These are phyloP conservation scores for Fusarium decemcellulare DNA, from an alignment of 2,329 filamentous ascomycete genomes.

Conservation along the genomic window DNA sequence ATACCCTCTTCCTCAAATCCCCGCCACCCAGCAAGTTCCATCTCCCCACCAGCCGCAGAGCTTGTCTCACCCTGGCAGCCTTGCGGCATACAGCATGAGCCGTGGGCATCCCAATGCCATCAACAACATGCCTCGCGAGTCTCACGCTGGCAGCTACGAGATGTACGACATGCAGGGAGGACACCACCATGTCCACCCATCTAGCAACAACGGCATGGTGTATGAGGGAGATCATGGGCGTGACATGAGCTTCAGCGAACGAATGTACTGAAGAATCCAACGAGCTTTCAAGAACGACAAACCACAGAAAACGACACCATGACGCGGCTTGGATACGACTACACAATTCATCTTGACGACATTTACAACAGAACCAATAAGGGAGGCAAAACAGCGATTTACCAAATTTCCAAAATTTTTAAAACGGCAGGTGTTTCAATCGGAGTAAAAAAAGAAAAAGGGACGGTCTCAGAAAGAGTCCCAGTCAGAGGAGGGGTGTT, in stretches of 20 bases:
- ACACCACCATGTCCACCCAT: slow-evolving; percentile 40
- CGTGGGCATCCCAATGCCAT: slow-evolving; percentile 46
- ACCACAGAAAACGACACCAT: slow-evolving; percentile 18
- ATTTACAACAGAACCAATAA: slow-evolving; percentile 37
- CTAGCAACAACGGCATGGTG: slow-evolving; percentile 49
- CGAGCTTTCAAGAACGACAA: slow-evolving; percentile 1
- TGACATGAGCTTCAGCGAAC: slow-evolving; percentile 59
- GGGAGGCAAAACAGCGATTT: slow-evolving; percentile 42
- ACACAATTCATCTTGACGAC: slow-evolving; percentile 22
- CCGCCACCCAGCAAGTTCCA: slow-evolving; percentile 38
- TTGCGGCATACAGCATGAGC: slow-evolving; percentile 52
- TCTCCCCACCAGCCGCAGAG: slow-evolving; percentile 41
- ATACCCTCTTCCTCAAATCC: slow-evolving; percentile 47
- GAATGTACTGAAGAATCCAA: slow-evolving; percentile 56
- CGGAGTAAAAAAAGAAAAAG: slow-evolving; percentile 41
- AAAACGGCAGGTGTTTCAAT: slow-evolving; percentile 33
- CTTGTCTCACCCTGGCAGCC: slow-evolving; percentile 47
- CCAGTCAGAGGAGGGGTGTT: slow-evolving; percentile 21
- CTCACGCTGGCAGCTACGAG: slow-evolving; percentile 55
- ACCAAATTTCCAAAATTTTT: slow-evolving; percentile 17
- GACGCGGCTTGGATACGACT: slow-evolving; percentile 18
- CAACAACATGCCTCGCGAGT: slow-evolving; percentile 49
- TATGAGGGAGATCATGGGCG: slow-evolving; percentile 62
- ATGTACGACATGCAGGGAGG: slow-evolving; percentile 64
- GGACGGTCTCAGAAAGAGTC: slow-evolving; percentile 17